Base-by-base conservation (phyloP, 306 rosid species). In the Sicyos baderoa region DNA sequence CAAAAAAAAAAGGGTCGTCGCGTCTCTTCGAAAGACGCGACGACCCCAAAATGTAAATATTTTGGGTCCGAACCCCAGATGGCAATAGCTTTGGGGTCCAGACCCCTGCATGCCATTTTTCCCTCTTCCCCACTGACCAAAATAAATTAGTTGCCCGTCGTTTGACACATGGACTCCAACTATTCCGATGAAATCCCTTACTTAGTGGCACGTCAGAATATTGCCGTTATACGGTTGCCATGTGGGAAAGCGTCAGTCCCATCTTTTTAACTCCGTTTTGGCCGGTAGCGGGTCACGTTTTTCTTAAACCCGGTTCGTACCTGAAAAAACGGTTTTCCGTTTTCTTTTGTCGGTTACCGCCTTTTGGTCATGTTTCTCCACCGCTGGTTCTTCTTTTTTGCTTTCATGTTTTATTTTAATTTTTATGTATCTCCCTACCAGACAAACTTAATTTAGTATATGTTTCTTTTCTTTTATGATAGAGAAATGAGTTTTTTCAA, bases 261-360 rank as follows among this genome's bases (percentile, higher is more conserved):
- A 61, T 48, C 27, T 32, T 32, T 32, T 32, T 32, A 32, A 29
- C 14, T 32, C 48, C 68, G 10, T 9, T 54, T 61, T 37, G 49
- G 42, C n/a, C 4, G 9, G 15, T 61, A 17, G 68, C 47, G 14
- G 50, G 68, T 37, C 68, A 61, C 50, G n/a, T 48, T 61, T 54
- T 61, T 12, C n/a, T 60, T 1, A 29, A 22, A 37, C 68, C 50
- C 68, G 68, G 18, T 17, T 37, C 50, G 16, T 61, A n/a, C 68
- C 50, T 23, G 68, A 10, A 35, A 12, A 61, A 61, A 40, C 68
- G 16, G 68, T 37, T 61, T n/a, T 17, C 68, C 49, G 68, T 61
- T 61, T 37, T 17, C 25, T 61, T 61, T 61, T 2, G 68, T 61
- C 50, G 49, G 16, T 9, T 61, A 61, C 25, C n/a, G 49, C 48